Conservation (phyloP, 768 basidiomycete species). For the Phanerochaete carnosa region DNA sequence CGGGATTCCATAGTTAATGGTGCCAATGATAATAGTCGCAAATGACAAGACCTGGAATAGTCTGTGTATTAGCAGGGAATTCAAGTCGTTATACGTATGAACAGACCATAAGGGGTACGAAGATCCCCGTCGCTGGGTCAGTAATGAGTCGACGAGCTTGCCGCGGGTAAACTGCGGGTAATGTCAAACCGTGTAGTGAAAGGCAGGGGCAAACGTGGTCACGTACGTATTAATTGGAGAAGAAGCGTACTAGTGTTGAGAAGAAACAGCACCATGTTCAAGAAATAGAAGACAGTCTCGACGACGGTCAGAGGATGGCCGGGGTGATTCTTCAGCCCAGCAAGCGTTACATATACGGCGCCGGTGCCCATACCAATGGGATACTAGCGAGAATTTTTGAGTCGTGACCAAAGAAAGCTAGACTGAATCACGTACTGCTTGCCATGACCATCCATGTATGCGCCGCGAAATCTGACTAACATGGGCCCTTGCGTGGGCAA, state of each 20-base stretch:
- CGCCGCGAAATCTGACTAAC: conserved; percentile 37
- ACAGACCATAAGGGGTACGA: conserved; percentile 35
- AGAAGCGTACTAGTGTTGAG: conserved; percentile 40
- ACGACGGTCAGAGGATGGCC: conserved; percentile 27
- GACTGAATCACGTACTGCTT: conserved; percentile 35
- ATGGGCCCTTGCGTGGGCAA: conserved; percentile 1
- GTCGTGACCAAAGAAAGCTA: conserved; percentile 17
- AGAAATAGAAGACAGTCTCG: conserved; percentile 44
- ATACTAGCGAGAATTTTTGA: conserved; percentile 28
- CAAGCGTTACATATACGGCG: conserved; percentile 46
- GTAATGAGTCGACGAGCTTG: conserved; percentile 40
- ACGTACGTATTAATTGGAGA: conserved; percentile 40
- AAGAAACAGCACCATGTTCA: conserved; percentile 42
- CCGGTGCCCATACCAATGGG: conserved; percentile 49
- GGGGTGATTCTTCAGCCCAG: conserved; percentile 35
- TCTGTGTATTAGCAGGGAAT: neutral
- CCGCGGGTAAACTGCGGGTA: conserved; percentile 38
- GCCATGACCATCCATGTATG: conserved; percentile 52
- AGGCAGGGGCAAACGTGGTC: neutral
- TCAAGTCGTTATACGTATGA: conserved; percentile 16
- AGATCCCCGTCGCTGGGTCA: conserved; percentile 44
- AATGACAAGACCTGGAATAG: conserved; percentile 41
- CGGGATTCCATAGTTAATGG: conserved; percentile 43
- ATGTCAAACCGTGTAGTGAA: neutral
- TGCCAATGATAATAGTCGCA: conserved; percentile 47